Conservation (phyloP, 148 eudicot species). For the Hydrangea macrophylla region DNA sequence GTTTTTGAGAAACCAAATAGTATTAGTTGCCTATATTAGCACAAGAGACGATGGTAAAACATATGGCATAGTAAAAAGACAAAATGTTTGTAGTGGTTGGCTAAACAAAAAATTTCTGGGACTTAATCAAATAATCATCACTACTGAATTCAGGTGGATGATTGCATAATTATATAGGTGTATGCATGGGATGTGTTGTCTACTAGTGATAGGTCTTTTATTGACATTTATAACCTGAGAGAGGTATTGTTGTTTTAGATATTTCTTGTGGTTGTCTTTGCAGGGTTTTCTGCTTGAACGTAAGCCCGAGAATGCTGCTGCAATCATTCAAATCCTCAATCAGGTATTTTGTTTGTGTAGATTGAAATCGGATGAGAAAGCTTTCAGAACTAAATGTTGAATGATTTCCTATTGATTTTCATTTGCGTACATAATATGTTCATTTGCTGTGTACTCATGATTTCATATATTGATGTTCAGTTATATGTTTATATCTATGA, state of each 20-base stretch:
- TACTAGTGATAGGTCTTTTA: too few species aligned
- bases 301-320: slow-evolving; percentile 80
- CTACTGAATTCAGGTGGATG: background rate
- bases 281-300: slow-evolving; percentile 83
- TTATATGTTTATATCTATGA: too few species aligned
- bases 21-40: too few species aligned
- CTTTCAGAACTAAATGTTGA: slow-evolving; percentile 1
- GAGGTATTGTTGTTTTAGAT: too few species aligned
- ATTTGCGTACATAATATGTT: background rate
- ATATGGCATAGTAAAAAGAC: too few species aligned
- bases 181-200: background rate
- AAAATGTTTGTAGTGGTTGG: too few species aligned
- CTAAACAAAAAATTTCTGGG: too few species aligned
- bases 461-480: too few species aligned
- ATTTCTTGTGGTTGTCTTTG: slow-evolving; percentile 10
- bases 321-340: slow-evolving; percentile 56
- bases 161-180: background rate
- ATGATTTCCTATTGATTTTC: background rate
- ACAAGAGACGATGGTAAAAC: too few species aligned
- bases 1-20: too few species aligned
- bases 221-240: too few species aligned
- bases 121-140: background rate
- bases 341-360: slow-evolving; percentile 39
- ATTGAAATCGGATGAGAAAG: background rate
- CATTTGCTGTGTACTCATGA: too few species aligned